phyloP scores from a whole-genome alignment of 768 basidiomycete species.

The Amyloporia xantha region DNA sequence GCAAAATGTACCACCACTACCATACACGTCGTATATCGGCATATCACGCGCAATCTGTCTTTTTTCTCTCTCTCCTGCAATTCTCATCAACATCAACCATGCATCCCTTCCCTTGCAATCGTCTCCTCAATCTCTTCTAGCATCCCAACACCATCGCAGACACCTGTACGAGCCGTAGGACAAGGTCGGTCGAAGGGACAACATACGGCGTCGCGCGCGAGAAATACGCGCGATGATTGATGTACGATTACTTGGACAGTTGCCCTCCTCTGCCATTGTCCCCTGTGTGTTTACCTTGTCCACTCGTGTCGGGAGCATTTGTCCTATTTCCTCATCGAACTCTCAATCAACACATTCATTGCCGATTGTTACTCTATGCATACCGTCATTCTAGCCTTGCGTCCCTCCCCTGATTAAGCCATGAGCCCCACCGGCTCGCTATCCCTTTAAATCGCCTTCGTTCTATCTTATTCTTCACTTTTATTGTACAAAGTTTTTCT shows the following conservation, averaged over 20 bases:
- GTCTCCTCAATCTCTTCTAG: slow-evolving; percentile 31
- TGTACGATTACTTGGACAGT: slow-evolving; percentile 24
- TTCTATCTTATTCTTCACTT: slow-evolving; percentile 84
- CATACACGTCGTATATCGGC: slow-evolving; percentile 49
- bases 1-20: slow-evolving; percentile 76
- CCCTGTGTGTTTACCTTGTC: slow-evolving; percentile 15
- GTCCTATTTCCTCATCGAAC: slow-evolving; percentile 29
- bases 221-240: slow-evolving; percentile 17
- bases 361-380: slow-evolving; percentile 36
- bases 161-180: slow-evolving; percentile 19
- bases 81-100: slow-evolving; percentile 31
- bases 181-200: slow-evolving; percentile 16
- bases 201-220: slow-evolving; percentile 12
- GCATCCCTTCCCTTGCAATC: slow-evolving; percentile 51
- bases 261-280: slow-evolving; percentile 13
- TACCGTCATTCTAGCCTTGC: slow-evolving; percentile 19
- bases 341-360: slow-evolving; percentile 36
- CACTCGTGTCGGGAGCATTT: slow-evolving; percentile 21
- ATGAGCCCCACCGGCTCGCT: slow-evolving; percentile 40
- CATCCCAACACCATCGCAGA: slow-evolving; percentile 16
- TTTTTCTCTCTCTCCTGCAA: slow-evolving; percentile 34
- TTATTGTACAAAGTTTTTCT: slow-evolving; percentile 44
- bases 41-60: slow-evolving; percentile 45
- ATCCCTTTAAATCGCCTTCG: slow-evolving; percentile 42
- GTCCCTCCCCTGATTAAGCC: slow-evolving; percentile 27